Evolutionary conservation across 2,329 filamentous ascomycete genomes (phyloP).

Genomic region (Colletotrichum somersetense): DNA sequence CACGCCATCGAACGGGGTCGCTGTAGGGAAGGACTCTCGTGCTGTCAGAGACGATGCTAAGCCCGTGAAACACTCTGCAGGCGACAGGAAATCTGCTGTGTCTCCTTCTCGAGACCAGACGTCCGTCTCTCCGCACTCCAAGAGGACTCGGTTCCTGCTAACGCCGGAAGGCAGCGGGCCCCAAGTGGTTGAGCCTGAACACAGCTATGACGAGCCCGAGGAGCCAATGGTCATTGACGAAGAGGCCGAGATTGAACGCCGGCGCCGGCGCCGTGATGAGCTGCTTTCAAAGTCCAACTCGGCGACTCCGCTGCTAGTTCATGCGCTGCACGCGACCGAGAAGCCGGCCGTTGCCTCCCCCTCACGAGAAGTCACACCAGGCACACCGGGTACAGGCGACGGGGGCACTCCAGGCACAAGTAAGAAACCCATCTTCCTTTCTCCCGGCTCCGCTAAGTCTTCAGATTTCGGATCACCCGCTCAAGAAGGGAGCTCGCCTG

Average conservation of each 20-base stretch:
- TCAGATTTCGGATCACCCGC: slow-evolving; percentile 57
- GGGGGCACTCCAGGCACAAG: slow-evolving; percentile 61
- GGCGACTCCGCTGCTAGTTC: slow-evolving; percentile 79
- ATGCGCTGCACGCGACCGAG: slow-evolving; percentile 76
- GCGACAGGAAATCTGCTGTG: slow-evolving; percentile 40
- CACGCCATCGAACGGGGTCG: slow-evolving; percentile 74
- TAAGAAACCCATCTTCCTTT: slow-evolving; percentile 48
- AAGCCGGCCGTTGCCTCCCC: slow-evolving; percentile 69
- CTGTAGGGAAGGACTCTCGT: slow-evolving; percentile 70
- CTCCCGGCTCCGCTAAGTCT: slow-evolving; percentile 44
- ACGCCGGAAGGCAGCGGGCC: slow-evolving; percentile 36
- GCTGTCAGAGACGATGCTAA: slow-evolving; percentile 75
- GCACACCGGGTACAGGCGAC: slow-evolving; percentile 45
- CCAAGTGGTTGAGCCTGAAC: slow-evolving; percentile 52
- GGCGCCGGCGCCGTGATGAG: slow-evolving; percentile 85
- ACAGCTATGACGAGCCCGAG: slow-evolving; percentile 57
- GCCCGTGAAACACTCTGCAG: slow-evolving; percentile 71
- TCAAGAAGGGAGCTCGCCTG: slow-evolving; percentile 67
- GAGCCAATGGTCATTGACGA: slow-evolving; percentile 78
- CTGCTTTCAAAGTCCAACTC: slow-evolving; percentile 86
- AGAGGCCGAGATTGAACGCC: slow-evolving; percentile 85
- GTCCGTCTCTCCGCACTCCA: slow-evolving; percentile 17
- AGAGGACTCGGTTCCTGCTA: slow-evolving; percentile 10
- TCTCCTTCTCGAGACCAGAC: slow-evolving; percentile 54
- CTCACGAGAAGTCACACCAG: slow-evolving; percentile 59